These are phyloP conservation scores for Metschnikowia drakensbergensis DNA, from an alignment of 805 yeast species.

Conservation along the genomic window DNA sequence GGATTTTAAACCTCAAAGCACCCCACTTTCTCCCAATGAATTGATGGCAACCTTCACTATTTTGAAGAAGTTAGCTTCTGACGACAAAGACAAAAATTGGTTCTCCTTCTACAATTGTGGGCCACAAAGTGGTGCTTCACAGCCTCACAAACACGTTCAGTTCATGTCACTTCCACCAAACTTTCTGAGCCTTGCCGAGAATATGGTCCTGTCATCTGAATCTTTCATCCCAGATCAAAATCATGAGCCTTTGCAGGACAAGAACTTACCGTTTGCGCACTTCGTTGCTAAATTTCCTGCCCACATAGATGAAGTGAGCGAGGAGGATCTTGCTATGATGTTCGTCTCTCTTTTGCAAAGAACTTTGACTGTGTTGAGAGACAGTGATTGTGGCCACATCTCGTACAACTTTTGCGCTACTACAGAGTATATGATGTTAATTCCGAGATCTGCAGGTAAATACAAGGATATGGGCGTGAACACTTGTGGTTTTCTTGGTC, in stretches of 20 bases:
- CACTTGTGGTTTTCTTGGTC: constrained; percentile 76
- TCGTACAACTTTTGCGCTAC: constrained; percentile 84
- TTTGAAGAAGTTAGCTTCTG: constrained; percentile 45
- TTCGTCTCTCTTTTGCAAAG: constrained; percentile 73
- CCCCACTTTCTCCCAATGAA: constrained; percentile 71
- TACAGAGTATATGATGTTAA: constrained; percentile 74
- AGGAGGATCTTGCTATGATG: constrained; percentile 59
- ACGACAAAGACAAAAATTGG: constrained; percentile 43
- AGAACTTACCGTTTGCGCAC: constrained; percentile 75
- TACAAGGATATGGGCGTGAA: constrained; percentile 64
- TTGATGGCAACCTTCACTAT: constrained; percentile 55
- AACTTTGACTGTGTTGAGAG: constrained; percentile 61
- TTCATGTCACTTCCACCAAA: constrained; percentile 66
- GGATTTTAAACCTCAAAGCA: constrained; percentile 63
- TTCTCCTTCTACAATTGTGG: constrained; percentile 90
- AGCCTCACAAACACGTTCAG: constrained; percentile 90
- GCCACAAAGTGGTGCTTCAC: constrained; percentile 87
- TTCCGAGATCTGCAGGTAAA: constrained; percentile 69
- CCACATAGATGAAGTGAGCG: constrained; percentile 40
- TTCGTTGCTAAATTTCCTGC: constrained; percentile 61
- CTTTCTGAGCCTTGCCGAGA: constrained; percentile 56
- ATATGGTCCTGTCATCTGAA: constrained; percentile 36
- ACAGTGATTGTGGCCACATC: constrained; percentile 40
- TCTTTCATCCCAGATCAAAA: constrained; percentile 52
- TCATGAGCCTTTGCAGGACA: constrained; percentile 58